These are phyloP conservation scores for Annulohypoxylon bovei DNA, from an alignment of 495 filamentous ascomycete genomes.

Conservation along the genomic window DNA sequence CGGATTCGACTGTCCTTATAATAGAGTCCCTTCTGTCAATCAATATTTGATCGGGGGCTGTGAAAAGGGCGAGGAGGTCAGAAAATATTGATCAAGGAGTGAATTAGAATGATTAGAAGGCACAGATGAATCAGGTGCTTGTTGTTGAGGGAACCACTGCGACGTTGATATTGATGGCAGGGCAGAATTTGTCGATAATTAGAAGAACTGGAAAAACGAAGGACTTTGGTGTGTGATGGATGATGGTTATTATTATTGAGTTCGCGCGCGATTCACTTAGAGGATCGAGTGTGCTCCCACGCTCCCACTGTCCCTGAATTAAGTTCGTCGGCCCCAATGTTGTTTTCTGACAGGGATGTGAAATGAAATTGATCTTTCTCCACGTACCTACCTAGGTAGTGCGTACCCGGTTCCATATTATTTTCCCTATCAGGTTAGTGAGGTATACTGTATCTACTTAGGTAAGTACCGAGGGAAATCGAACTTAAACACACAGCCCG, in stretches of 20 bases:
- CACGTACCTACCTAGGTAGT: not conserved
- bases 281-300: not conserved
- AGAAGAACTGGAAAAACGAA: not conserved
- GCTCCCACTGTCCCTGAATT: constrained; percentile 1
- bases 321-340: not conserved
- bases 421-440: not conserved
- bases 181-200: not conserved
- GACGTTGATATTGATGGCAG: not conserved
- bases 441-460: not conserved
- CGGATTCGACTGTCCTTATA: not conserved
- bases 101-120: constrained; percentile 1
- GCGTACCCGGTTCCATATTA: not conserved
- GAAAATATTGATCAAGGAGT: not conserved
- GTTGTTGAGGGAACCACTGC: not conserved
- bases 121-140: not conserved
- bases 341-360: not conserved
- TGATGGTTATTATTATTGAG: not conserved
- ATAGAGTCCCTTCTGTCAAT: not conserved
- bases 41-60: not conserved
- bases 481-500: not conserved
- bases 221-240: not conserved
- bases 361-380: not conserved
- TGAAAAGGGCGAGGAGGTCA: no score
- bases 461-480: not conserved
- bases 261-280: no score